phyloP scores from a whole-genome alignment of 257 asterid species.

The Salvia hispanica region DNA sequence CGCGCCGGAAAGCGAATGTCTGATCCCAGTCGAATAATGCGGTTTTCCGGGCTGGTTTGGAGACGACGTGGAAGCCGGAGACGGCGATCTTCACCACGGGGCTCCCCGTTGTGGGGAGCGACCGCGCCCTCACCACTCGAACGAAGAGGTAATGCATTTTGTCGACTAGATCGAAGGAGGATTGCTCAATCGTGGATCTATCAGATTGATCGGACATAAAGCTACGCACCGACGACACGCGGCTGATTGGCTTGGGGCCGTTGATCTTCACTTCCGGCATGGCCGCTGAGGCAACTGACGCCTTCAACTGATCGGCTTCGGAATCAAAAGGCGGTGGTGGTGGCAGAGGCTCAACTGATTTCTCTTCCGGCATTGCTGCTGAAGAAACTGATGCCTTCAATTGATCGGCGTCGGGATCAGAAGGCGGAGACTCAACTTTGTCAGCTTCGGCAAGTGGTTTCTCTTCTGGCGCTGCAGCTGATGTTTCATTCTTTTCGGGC shows the following conservation, averaged over 20 bases:
- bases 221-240: conserved; percentile 73
- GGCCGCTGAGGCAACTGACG: conserved; percentile 49
- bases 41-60: conserved; percentile 71
- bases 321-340: background rate
- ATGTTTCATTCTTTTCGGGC: conserved; percentile 23
- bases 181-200: conserved; percentile 53
- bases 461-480: conserved; percentile 30
- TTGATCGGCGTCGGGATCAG: conserved; percentile 24
- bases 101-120: conserved; percentile 65
- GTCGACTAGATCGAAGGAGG: conserved; percentile 86
- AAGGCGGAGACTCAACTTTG: too few species aligned
- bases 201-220: conserved; percentile 68
- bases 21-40: conserved; percentile 77
- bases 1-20: conserved; percentile 72
- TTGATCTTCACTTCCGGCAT: conserved; percentile 46
- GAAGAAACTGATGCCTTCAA: conserved; percentile 56
- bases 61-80: conserved; percentile 66
- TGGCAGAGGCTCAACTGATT: background rate
- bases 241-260: conserved; percentile 68
- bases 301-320: conserved; percentile 41
- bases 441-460: conserved; percentile 35
- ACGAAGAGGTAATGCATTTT: conserved; percentile 85
- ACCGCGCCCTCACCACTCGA: conserved; percentile 74
- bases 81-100: conserved; percentile 77
- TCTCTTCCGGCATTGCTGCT: conserved; percentile 45